Percentiles rank a stretch among this genome's conserved stretches.
Conservation (phyloP, 2,329 filamentous ascomycete genomes). For the Biscogniauxia mediterranea region DNA sequence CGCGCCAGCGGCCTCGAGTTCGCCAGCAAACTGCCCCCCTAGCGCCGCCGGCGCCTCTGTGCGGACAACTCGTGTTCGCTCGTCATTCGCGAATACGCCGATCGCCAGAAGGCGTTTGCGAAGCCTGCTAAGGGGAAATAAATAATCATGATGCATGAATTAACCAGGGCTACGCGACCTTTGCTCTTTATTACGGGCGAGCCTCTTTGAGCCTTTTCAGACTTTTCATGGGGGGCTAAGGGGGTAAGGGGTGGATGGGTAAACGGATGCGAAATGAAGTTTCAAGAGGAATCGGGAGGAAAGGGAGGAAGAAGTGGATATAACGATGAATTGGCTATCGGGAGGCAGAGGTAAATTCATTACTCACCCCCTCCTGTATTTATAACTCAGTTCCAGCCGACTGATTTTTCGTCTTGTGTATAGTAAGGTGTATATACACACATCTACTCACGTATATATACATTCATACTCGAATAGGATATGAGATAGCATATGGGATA, state of each 20-base stretch:
- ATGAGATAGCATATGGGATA: no score
- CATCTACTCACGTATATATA: no score
- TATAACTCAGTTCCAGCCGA: background rate
- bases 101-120: slow-evolving; percentile 58
- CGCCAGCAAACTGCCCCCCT: slow-evolving; percentile 70
- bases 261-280: background rate
- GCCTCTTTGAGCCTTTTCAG: background rate
- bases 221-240: slow-evolving; percentile 10
- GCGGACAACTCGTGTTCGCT: slow-evolving; percentile 82
- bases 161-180: no score
- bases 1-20: slow-evolving; percentile 91
- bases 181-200: no score
- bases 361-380: background rate
- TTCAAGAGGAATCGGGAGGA: background rate
- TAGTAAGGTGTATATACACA: background rate
- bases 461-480: no score
- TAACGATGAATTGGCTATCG: background rate
- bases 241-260: background rate
- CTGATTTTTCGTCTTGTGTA: background rate
- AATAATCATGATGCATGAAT: background rate
- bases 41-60: slow-evolving; percentile 77
- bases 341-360: background rate
- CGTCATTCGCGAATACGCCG: slow-evolving; percentile 74
- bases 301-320: background rate
- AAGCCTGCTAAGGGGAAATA: slow-evolving; percentile 32